Base-by-base conservation (phyloP, 1,284 basidiomycete genomes). In the Cryptococcus sp. region DNA sequence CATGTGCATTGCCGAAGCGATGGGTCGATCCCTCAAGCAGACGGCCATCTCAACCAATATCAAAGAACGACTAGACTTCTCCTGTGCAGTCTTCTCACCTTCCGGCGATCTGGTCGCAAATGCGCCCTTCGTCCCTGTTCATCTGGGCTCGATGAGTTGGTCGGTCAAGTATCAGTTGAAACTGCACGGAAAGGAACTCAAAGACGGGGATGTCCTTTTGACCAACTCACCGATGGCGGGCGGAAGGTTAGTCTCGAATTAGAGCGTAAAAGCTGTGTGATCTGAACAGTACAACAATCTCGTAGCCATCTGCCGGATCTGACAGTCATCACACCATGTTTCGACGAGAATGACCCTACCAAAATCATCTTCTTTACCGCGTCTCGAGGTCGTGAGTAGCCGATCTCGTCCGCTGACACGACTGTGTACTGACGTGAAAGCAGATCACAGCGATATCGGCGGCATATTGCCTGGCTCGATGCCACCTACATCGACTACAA, bases 401-500 rank as follows among this genome's bases (percentile, higher is more conserved):
- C 41, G 13, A 44, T 5, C 41, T 2, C 13, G 13, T 34, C 8
- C 29, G 3, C 29, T 34, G 2, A 5, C 5, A 44, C n/a, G 41
- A 44, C 13, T 5, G 6, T 19, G 26, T n/a, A 11, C 3, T 13
- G 6, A 49, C 22, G 41, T 5, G 3, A n/a, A 44, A 23, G 17
- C 17, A 34, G 65, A 70, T 55, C 69, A 72, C 50, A 54, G 63
- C 19, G 70, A 69, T 55, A 70, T 72, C 41, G 70, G 70, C 16
- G 70, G 65, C 63, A 76, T 73, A 63, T 70, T 60, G 48, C 70
- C 53, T 34, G 80, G 86, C n/a, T 92, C 89, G 17, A 97, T 97
- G 94, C 94, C 94, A 0, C 91, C 93, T 0, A 93, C 89, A 0
- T 91, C 88, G 22, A 89, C 89, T 57, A 91, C 83, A 57, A 87